These are phyloP conservation scores for Podospora tetraspora DNA, from an alignment of 495 filamentous ascomycete genomes.

Conservation along the genomic window DNA sequence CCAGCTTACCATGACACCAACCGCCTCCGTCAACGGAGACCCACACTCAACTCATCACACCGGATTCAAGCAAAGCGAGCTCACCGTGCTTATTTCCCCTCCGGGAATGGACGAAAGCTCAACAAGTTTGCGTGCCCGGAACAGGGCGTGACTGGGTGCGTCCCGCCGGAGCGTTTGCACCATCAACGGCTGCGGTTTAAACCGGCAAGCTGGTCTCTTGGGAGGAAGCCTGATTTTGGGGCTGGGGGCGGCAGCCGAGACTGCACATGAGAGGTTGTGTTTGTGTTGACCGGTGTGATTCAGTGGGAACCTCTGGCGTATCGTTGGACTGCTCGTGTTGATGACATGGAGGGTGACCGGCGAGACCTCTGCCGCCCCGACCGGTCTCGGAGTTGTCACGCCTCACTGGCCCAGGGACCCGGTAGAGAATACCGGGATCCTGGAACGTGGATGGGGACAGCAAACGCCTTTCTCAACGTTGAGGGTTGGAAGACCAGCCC, in stretches of 20 bases:
- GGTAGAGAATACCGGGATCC: not conserved
- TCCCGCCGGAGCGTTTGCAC: not conserved
- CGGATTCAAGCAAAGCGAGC: not conserved
- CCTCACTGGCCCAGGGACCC: not conserved
- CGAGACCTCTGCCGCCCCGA: not conserved
- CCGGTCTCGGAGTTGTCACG: not conserved
- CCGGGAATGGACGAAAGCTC: not conserved
- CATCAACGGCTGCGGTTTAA: too few relatives aligned
- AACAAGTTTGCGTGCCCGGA: not conserved
- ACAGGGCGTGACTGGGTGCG: not conserved
- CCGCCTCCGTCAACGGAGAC: not conserved
- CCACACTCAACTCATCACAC: not conserved
- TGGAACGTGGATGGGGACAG: not conserved
- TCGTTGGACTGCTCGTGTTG: not conserved
- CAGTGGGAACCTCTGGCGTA: not conserved
- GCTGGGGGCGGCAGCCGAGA: not conserved
- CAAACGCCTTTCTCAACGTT: not conserved
- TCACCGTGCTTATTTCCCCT: not conserved
- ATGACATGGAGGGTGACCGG: not conserved
- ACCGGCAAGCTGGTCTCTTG: too few relatives aligned
- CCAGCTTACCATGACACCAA: not conserved
- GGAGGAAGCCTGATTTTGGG: not conserved
- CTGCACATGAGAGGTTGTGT: not conserved
- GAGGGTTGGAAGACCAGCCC: too few relatives aligned
- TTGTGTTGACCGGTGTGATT: not conserved